phyloP scores from a whole-genome alignment of 768 basidiomycete species.

The Arthromyces matolae region DNA sequence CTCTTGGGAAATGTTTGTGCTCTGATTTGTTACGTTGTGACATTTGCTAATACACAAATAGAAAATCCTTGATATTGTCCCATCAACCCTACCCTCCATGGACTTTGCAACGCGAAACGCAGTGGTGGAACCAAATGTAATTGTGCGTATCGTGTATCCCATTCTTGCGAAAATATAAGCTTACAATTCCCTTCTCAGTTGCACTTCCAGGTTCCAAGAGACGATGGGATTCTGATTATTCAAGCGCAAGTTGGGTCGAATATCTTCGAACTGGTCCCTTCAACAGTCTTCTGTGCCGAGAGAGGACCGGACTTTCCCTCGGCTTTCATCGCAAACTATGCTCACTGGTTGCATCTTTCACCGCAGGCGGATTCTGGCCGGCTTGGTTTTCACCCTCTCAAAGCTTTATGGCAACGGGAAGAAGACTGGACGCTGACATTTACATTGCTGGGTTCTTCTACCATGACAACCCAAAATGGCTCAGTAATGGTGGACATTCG shows the following conservation, averaged over 20 bases:
- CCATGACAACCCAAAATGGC: conserved; percentile 11
- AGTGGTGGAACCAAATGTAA: conserved; percentile 7
- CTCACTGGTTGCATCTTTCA: conserved; percentile 32
- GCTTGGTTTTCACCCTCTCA: conserved; percentile 31
- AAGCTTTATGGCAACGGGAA: conserved; percentile 23
- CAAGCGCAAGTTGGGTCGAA: conserved; percentile 18
- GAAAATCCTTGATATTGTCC: conserved; percentile 7
- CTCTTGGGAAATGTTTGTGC: conserved; percentile 34
- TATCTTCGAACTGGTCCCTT: conserved; percentile 34
- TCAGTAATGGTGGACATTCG: conserved; percentile 25
- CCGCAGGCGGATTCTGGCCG: conserved; percentile 5
- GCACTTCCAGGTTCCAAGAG: conserved; percentile 23
- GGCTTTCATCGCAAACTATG: conserved; percentile 24
- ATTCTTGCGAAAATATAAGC: neutral
- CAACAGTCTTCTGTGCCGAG: conserved; percentile 12
- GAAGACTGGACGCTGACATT: conserved; percentile 29
- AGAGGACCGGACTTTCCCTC: conserved; percentile 24
- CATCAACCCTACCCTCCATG: conserved; percentile 6
- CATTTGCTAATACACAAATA: conserved; percentile 10
- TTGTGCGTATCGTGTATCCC: conserved; percentile 18
- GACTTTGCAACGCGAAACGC: conserved; percentile 7
- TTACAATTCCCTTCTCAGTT: conserved; percentile 22
- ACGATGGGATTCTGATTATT: conserved; percentile 24
- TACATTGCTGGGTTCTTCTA: conserved; percentile 6
- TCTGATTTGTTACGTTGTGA: neutral